Evolutionary conservation across 2,329 filamentous ascomycete genomes (phyloP), one percentile per base, ranked within the genome.

Genomic region (Helotiales sp.): DNA sequence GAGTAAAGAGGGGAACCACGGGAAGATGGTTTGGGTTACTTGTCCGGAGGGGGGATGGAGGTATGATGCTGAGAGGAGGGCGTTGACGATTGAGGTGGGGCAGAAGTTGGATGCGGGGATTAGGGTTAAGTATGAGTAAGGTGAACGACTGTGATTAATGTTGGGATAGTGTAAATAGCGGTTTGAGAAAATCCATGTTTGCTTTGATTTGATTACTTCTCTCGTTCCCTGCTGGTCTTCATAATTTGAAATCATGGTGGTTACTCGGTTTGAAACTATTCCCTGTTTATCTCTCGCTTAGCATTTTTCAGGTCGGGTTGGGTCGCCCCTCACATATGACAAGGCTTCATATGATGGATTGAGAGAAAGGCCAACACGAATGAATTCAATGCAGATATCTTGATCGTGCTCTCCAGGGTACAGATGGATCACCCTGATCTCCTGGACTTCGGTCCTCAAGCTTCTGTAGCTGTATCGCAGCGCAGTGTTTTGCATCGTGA

Each of bases 11-110:
- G 26, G 40, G 11, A 17, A 34, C 17, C 45, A 13, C 2, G 52
- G 52, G 8, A 57, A 17, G 52, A 55, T 28, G 3, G 32, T 57
- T 57, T 57, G 52, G 52, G 52, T 57, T 37, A 57, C 52, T 57
- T 57, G 52, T 57, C 52, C 52, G 10, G n/a, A 57, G 52, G 52
- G n/a, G 7, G 52, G 43, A 10, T 55, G 54, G 26, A 52, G 11
- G 24, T 63, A 61, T 37, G 58, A 67, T 66, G 57, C 20, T 7
- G 52, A 45, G 26, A 68, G 47, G 6, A 65, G 67, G 15, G 65
- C 64, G 13, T 17, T 72, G 22, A 57, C 30, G n/a, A 40, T 57
- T 22, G 30, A 37, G 52, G 28, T 57, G 52, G 52, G 52, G 8
- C 52, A 57, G 52, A 57, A 24, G 30, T 24, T 57, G 32, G 52